Base-by-base conservation (phyloP, 768 basidiomycete species). In the Cubamyces lactineus region DNA sequence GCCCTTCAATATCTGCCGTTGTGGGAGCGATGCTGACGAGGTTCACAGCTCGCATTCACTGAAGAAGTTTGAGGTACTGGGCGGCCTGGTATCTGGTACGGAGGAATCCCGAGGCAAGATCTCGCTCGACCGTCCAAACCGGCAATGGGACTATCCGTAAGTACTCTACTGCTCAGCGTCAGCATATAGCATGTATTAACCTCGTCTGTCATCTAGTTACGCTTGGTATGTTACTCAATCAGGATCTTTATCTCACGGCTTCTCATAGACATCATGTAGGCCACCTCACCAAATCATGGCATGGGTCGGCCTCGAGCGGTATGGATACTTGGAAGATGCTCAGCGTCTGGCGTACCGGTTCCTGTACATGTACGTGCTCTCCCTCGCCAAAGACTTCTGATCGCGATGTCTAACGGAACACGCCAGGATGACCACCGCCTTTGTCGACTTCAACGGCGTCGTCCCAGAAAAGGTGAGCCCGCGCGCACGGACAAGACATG, bases 241-340 rank as follows among this genome's bases (percentile, higher is more conserved):
- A 19, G 28, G 9, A 7, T 5, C 34, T 11, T 15, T 56, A n/a
- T 43, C 13, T 43, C 12, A 43, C 26, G 3, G 21, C 15, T 13
- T n/a, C 57, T 50, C 1, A 67, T 48, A 15, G 52, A 75, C 42
- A 71, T 21, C 8, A 21, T 26, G 50, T 62, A 87, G 88, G 92
- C 92, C 92, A n/a, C 92, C 95, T 51, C 95, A 98, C 74, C 96
- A 98, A 75, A 97, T 98, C 71, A 98, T 98, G 92, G 80, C 90
- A 1, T 99, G 96, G 96, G 94, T 98, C 54, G 96, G 95, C 43
- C 81, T 98, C 23, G 94, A 97, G 68, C 88, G 96, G 55, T 99
- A 99, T 71, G 96, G 96, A 2, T 97, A 94, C 73, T 79, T 91
- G 3, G 92, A 96, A 64, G 95, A 97, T 65, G 92, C 95, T 1